These are phyloP conservation scores for Boletus subparvulus DNA, from an alignment of 768 basidiomycete species.

Conservation along the genomic window DNA sequence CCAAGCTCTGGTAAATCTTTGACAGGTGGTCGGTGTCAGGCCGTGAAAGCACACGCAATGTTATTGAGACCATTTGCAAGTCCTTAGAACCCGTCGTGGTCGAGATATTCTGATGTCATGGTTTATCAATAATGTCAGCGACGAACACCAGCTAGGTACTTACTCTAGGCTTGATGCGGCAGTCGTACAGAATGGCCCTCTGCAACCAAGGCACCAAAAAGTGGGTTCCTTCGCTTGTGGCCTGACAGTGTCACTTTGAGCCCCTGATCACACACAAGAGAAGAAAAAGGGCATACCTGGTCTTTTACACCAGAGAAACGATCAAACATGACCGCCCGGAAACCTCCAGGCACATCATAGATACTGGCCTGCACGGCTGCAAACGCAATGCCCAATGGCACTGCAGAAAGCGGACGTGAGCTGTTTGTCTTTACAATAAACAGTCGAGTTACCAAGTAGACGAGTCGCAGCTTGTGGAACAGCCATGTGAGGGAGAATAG, in stretches of 20 bases:
- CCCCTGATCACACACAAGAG: too few species aligned
- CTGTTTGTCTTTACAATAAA: background rate
- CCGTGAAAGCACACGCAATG: slow-evolving; percentile 90
- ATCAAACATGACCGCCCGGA: slow-evolving; percentile 97
- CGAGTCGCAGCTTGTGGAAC: slow-evolving; percentile 49
- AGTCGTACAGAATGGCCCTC: slow-evolving; percentile 95
- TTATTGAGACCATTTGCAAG: slow-evolving; percentile 97
- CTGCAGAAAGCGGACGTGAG: slow-evolving; percentile 17
- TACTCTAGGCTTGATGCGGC: slow-evolving; percentile 93
- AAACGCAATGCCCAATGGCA: slow-evolving; percentile 42
- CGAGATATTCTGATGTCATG: slow-evolving; percentile 77
- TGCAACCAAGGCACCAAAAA: slow-evolving; percentile 96
- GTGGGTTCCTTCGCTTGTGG: slow-evolving; percentile 91
- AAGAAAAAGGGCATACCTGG: slow-evolving; percentile 46
- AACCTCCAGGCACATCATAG: slow-evolving; percentile 85
- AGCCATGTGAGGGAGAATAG: slow-evolving; percentile 41
- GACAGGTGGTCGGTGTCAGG: slow-evolving; percentile 87
- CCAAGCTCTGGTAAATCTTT: slow-evolving; percentile 93
- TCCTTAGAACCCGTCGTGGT: slow-evolving; percentile 99
- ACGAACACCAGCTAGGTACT: slow-evolving; percentile 25
- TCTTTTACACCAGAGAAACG: slow-evolving; percentile 90
- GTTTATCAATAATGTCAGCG: slow-evolving; percentile 2
- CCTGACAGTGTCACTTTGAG: slow-evolving; percentile 44
- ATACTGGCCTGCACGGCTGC: slow-evolving; percentile 51
- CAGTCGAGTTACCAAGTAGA: slow-evolving; percentile 43